Percentiles rank a stretch among this genome's conserved stretches.
Evolutionary conservation across 805 yeast genomes (phyloP).

Genomic region (Yamadazyma insecticola): DNA sequence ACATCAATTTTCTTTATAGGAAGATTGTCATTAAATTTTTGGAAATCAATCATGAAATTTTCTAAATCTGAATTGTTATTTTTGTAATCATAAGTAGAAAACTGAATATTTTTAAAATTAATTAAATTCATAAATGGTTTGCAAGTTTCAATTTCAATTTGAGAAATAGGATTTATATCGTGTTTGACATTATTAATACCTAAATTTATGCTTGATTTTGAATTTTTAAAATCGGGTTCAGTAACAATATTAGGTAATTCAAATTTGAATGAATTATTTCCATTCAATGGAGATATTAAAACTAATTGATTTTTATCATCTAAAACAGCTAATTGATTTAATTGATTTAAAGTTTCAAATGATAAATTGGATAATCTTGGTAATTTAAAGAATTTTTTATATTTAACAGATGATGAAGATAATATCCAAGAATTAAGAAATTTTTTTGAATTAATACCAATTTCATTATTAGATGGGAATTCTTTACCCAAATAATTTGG

Average conservation of each 20-base stretch:
- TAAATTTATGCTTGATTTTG: constrained; percentile 9
- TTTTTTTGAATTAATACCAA: constrained; percentile 7
- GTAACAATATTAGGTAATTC: constrained; percentile 28
- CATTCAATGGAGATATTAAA: constrained; percentile 34
- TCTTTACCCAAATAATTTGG: constrained; percentile 22
- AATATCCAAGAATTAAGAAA: constrained; percentile 44
- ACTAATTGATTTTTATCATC: constrained; percentile 27
- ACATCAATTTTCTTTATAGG: constrained; percentile 13
- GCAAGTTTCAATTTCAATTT: constrained; percentile 56
- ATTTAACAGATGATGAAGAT: constrained; percentile 21
- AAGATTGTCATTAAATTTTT: constrained; percentile 17
- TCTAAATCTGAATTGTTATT: constrained; percentile 8
- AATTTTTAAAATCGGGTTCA: constrained; percentile 5
- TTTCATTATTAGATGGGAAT: constrained; percentile 3
- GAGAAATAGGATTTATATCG: constrained; percentile 24
- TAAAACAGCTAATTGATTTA: constrained; percentile 29
- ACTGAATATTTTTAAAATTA: constrained; percentile 24
- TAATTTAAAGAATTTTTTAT: constrained; percentile 17
- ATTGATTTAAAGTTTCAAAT: background rate
- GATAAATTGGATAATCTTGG: constrained; percentile 19
- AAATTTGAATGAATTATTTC: constrained; percentile 35
- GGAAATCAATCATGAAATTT: constrained; percentile 15
- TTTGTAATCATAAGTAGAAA: constrained; percentile 22
- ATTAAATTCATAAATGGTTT: constrained; percentile 31
- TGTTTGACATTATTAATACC: constrained; percentile 1